Base-by-base conservation (phyloP, 2,329 filamentous ascomycete species). In the Aspergillus bombycis region DNA sequence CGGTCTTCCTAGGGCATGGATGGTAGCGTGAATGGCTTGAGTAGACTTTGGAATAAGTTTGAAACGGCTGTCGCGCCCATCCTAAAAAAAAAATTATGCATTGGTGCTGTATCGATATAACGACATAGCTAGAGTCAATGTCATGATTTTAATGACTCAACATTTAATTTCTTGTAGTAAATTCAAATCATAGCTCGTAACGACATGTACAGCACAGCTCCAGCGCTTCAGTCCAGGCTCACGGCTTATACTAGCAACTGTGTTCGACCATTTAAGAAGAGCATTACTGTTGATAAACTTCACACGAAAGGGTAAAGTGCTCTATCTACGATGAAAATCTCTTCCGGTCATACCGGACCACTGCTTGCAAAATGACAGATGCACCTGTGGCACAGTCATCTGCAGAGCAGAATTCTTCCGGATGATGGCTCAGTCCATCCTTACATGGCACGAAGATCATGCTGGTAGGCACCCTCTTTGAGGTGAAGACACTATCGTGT, bases 391-490 rank as follows among this genome's bases (percentile, higher is more conserved):
- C 81, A 70, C 86, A 89, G 71, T 89, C 86, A 54, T 88, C 86
- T 0, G 83, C 81, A 48, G 82, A 84, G 43, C 85, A 86, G 69
- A 86, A 89, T 70, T 90, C 88, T 52, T 84, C 81, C 2, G 88
- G 88, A 69, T 89, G 85, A 71, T 90, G 88, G 69, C 85, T 88
- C 23, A 90, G 77, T 1, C 88, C 88, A 68, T 88, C 84, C 71
- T 81, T 84, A 66, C 86, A 89, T 5, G 87, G 87, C 21, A 89
- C 85, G 68, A 90, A 90, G 32, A 90, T 87, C 88, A 90, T 90
- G 50, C 85, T 84, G 2, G 87, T 89, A 19, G 88, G 88, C 52
- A 85, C 86, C 43, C 80, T 79, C 66, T 84, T 82, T 52, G 83
- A 87, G 7, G 87, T 84, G 65, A 88, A 87, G 7, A 89, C 87